These are phyloP conservation scores for Talaromyces stipitatus DNA, from an alignment of 495 filamentous ascomycete species.

Conservation along the genomic window DNA sequence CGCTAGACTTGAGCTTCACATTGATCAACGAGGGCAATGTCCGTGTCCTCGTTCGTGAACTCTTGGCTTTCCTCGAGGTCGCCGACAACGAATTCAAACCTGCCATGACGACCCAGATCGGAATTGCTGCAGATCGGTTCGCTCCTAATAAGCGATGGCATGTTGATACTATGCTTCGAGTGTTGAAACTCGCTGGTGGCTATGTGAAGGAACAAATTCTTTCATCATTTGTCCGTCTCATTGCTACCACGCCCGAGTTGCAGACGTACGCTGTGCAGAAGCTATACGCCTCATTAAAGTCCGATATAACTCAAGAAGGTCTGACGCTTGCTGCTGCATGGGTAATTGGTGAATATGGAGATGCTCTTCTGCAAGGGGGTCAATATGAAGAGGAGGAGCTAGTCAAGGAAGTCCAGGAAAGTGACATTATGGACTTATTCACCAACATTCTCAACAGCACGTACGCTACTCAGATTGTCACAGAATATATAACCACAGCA, in stretches of 20 bases:
- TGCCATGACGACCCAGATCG: constrained; percentile 93
- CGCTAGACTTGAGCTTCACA: constrained; percentile 94
- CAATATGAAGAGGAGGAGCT: constrained; percentile 94
- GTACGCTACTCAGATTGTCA: constrained; percentile 80
- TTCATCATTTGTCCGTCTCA: constrained; percentile 90
- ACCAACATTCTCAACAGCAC: constrained; percentile 86
- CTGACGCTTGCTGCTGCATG: constrained; percentile 90
- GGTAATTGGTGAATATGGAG: constrained; percentile 97
- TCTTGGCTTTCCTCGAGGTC: constrained; percentile 91
- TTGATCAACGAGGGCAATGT: constrained; percentile 96
- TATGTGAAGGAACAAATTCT: constrained; percentile 97
- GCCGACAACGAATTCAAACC: constrained; percentile 99
- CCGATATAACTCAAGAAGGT: constrained; percentile 95
- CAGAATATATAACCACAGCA: constrained; percentile 92
- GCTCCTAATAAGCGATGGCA: constrained; percentile 98
- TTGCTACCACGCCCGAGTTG: constrained; percentile 87
- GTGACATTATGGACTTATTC: constrained; percentile 86
- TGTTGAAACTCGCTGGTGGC: constrained; percentile 87
- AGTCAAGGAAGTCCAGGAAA: constrained; percentile 81
- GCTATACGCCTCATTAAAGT: constrained; percentile 80
- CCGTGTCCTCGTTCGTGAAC: constrained; percentile 81
- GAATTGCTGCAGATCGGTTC: constrained; percentile 91
- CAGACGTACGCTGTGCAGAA: constrained; percentile 97
- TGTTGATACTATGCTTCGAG: constrained; percentile 92
- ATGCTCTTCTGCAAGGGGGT: constrained; percentile 77